These are phyloP conservation scores for Gossypium lobatum DNA, from an alignment of 441 rosid species.

Conservation along the genomic window DNA sequence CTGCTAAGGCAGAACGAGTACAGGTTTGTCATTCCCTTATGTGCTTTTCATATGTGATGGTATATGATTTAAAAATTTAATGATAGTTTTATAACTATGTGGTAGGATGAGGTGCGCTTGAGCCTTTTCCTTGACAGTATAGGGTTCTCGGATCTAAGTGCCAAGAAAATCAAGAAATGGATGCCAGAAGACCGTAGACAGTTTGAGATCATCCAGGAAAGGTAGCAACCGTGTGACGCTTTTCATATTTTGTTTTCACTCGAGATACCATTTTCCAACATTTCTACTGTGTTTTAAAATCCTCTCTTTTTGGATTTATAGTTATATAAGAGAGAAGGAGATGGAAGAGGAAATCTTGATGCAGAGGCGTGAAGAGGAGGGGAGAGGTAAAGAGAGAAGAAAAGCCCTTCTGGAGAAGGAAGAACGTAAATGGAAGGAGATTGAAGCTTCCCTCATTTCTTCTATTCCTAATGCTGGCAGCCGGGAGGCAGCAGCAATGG, in stretches of 20 bases:
- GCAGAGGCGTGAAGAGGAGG: slow-evolving; percentile 99
- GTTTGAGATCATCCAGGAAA: slow-evolving; percentile 98
- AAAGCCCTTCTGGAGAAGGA: slow-evolving; percentile 98
- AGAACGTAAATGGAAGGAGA: slow-evolving; percentile 99
- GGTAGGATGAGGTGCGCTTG: slow-evolving; percentile 96
- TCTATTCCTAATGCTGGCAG: slow-evolving; percentile 98
- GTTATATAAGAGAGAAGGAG: slow-evolving; percentile 98
- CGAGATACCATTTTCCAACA: slow-evolving; percentile 1
- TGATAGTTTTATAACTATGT: slow-evolving; percentile 18
- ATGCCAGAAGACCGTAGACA: slow-evolving; percentile 99
- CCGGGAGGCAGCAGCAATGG: slow-evolving; percentile 99
- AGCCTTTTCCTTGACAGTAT: slow-evolving; percentile 99
- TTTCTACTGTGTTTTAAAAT: slow-evolving; percentile 5
- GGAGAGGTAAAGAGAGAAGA: slow-evolving; percentile 98
- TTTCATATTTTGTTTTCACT: slow-evolving; percentile 17
- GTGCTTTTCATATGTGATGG: slow-evolving; percentile 16
- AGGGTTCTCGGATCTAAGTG: slow-evolving; percentile 96
- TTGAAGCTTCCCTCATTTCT: slow-evolving; percentile 98
- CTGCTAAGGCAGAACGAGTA: slow-evolving; percentile 96
- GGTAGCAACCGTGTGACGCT: slow-evolving; percentile 38
- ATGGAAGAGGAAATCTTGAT: slow-evolving; percentile 99
- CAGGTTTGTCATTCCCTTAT: slow-evolving; percentile 53
- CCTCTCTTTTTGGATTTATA: slow-evolving; percentile 21
- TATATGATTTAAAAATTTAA: slow-evolving; percentile 13
- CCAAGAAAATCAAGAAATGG: slow-evolving; percentile 98